Evolutionary conservation across 306 rosid genomes (phyloP).

Genomic region (Inga leiocalycina): DNA sequence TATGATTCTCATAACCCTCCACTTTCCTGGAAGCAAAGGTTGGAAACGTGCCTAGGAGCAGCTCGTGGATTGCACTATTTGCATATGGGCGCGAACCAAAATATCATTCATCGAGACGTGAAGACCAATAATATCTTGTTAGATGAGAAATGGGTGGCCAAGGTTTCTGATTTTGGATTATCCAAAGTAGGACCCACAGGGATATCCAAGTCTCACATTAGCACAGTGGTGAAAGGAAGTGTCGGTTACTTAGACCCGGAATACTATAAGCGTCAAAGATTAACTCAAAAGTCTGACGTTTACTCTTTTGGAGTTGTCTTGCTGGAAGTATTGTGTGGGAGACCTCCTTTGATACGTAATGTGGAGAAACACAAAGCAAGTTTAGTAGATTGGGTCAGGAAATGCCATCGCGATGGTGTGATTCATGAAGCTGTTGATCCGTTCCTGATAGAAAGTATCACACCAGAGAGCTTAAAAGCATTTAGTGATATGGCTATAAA

Average conservation of each 20-base stretch:
- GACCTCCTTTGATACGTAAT: neutral
- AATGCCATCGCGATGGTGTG: neutral
- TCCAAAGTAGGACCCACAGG: slow-evolving; percentile 21
- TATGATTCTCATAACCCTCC: neutral
- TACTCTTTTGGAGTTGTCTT: neutral
- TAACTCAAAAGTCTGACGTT: neutral
- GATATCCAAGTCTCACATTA: neutral
- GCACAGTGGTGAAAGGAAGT: neutral
- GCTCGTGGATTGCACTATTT: neutral
- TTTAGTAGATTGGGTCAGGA: neutral
- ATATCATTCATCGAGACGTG: slow-evolving; percentile 44
- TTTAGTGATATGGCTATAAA: neutral
- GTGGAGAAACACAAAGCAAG: neutral
- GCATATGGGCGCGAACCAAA: neutral
- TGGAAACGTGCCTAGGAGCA: neutral
- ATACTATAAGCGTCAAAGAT: neutral
- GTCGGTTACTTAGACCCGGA: neutral
- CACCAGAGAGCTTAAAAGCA: neutral
- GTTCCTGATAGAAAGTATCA: neutral
- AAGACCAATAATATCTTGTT: slow-evolving; percentile 35
- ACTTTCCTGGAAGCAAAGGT: slow-evolving; percentile 3
- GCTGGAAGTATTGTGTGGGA: neutral
- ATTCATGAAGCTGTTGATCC: neutral
- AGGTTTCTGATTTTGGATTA: neutral
- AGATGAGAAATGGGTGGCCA: neutral